Conservation (phyloP, 805 yeast species). For the Nakazawaea pomicola region DNA sequence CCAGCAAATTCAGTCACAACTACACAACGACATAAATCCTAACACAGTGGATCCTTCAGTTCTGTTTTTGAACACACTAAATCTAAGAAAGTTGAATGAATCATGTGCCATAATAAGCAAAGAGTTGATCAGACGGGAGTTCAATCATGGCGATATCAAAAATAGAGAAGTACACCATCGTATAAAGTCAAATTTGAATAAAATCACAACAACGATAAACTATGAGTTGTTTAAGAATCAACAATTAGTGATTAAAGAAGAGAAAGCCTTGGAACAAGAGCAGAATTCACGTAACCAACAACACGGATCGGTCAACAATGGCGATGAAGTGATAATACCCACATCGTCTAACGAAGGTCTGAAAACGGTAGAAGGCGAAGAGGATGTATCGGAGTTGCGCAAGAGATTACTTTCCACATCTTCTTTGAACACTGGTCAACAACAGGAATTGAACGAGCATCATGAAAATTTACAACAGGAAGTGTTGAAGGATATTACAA, state of each 20-base stretch:
- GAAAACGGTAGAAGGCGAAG: background rate
- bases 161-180: background rate
- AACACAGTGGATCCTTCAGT: background rate
- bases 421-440: background rate
- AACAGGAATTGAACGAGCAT: conserved; percentile 3
- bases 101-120: conserved; percentile 4
- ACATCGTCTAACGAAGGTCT: no score
- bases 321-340: no score
- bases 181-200: background rate
- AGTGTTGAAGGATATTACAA: conserved; percentile 6
- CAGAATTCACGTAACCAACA: no score
- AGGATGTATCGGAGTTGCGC: conserved; percentile 12
- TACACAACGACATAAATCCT: background rate
- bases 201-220: conserved; percentile 3
- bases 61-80: conserved; percentile 6
- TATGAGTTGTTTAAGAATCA: conserved; percentile 9
- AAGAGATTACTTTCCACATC: conserved; percentile 8
- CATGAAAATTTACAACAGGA: conserved; percentile 11
- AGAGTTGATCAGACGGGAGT: background rate
- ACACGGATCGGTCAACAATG: no score
- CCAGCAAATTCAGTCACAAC: background rate
- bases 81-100: conserved; percentile 4
- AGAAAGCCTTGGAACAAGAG: no score
- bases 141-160: background rate
- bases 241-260: background rate